Conservation (phyloP, 208 protist genomes). For the Zelonia costaricensis region DNA sequence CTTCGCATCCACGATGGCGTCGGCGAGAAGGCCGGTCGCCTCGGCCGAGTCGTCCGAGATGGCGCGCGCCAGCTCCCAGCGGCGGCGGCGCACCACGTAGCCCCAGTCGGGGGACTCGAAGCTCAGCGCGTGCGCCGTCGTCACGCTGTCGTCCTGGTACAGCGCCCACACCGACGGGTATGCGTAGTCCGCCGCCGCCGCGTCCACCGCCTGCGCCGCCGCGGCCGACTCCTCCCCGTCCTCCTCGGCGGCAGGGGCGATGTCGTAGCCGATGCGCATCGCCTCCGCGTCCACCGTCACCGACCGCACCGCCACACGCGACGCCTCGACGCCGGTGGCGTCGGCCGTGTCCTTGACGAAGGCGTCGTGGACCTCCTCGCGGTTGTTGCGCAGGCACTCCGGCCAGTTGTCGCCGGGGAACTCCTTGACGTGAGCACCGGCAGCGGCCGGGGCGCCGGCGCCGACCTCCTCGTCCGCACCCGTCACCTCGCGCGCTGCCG, state of each 20-base stretch:
- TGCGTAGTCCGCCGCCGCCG: constrained; percentile 23
- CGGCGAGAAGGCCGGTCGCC: constrained; percentile 28
- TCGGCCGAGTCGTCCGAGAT: constrained; percentile 40
- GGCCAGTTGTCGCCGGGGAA: constrained; percentile 48
- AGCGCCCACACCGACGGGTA: constrained; percentile 47
- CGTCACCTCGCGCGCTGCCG: background rate
- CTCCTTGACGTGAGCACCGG: constrained; percentile 21
- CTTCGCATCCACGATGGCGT: constrained; percentile 27
- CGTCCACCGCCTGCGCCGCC: constrained; percentile 3
- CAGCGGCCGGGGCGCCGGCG: constrained; percentile 1
- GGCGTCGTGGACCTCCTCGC: constrained; percentile 33
- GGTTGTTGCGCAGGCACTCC: constrained; percentile 30
- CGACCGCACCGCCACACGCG: constrained; percentile 12
- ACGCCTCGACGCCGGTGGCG: constrained; percentile 24
- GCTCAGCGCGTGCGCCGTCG: constrained; percentile 35
- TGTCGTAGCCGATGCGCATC: constrained; percentile 36
- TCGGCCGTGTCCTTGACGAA: constrained; percentile 43
- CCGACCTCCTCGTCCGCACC: constrained; percentile 1
- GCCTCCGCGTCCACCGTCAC: constrained; percentile 24
- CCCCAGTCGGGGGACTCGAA: constrained; percentile 46
- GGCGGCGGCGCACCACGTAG: constrained; percentile 42
- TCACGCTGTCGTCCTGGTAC: constrained; percentile 34
- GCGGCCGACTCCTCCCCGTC: background rate
- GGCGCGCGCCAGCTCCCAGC: constrained; percentile 40
- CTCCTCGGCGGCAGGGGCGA: constrained; percentile 12